Base-by-base conservation (phyloP, 202 grass and related monocot genomes). In the Digitaria exilis region DNA sequence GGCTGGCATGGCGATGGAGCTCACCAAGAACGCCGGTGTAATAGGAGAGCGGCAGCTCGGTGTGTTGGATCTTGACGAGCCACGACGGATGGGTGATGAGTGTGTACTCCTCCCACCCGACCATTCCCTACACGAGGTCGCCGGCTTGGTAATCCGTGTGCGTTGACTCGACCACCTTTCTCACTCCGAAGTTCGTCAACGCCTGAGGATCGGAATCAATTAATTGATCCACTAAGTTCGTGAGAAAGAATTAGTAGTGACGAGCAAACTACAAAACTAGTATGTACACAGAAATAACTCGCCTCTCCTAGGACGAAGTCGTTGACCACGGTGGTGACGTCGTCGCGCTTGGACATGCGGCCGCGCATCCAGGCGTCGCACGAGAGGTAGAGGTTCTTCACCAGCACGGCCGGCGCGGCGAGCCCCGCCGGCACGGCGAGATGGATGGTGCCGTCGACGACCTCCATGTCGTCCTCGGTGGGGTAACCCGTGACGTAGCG, bases 381-480 rank as follows among this genome's bases (percentile, higher is more conserved):
- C 0, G 91, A 93, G 5, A 90, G 82, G 87, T 93, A 90, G 19
- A 90, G 55, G 73, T 93, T 93, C 88, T 81, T 93, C 15, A 93
- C 1, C 3, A 90, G 63, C 15, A 88, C 39, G 10, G 52, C 42
- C 31, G 43, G 37, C 51, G 46, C 46, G 1, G 10, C 9, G 12
- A 46, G 29, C 6, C 78, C 78, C 37, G 29, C 31, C 1, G 77
- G 90, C 35, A 85, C 87, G 28, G 66, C 60, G 15, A 67, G 76
- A 13, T 15, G 28, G 7, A 82, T n/a, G 7, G 71, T 48, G 69
- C 66, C 31, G 34, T 26, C 13, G 1, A 73, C 25, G 16, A 89
- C 41, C 82, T 84, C 83, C 87, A 93, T 90, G 67, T 87, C 71
- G 0, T 55, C 54, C 34, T 77, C 84, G 15, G 21, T 52, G 0